These are phyloP conservation scores for Abrus pulchellus DNA, from an alignment of 306 rosid species.

Conservation along the genomic window DNA sequence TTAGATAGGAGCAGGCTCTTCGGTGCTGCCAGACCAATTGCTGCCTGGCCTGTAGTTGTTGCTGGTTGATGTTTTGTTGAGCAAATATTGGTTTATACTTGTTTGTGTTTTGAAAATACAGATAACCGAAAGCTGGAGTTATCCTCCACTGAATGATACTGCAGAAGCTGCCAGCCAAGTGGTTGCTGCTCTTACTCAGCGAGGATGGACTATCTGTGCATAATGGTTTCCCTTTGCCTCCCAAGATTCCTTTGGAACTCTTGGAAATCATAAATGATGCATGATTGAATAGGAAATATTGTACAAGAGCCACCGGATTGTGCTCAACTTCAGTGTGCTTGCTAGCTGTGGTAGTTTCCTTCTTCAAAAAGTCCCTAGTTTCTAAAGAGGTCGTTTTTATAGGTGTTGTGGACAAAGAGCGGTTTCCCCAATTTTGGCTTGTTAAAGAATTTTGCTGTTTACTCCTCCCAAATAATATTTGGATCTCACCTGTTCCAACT, in stretches of 20 bases:
- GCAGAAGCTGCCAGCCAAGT: slow-evolving; percentile 79
- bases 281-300: slow-evolving; percentile 30
- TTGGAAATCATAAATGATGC: slow-evolving; percentile 2
- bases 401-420: slow-evolving; percentile 5
- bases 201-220: slow-evolving; percentile 76
- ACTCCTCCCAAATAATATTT: background rate
- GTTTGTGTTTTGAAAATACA: slow-evolving; percentile 47
- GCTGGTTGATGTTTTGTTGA: slow-evolving; percentile 19
- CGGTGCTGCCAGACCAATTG: slow-evolving; percentile 18
- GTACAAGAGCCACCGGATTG: slow-evolving; percentile 4
- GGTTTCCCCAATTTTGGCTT: slow-evolving; percentile 40
- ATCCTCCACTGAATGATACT: slow-evolving; percentile 85
- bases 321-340: slow-evolving; percentile 18
- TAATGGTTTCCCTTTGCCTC: slow-evolving; percentile 29
- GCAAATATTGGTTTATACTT: background rate
- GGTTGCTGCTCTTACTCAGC: slow-evolving; percentile 66
- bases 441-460: slow-evolving; percentile 28
- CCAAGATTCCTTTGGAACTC: slow-evolving; percentile 4
- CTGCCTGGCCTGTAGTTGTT: slow-evolving; percentile 1
- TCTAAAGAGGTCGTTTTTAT: slow-evolving; percentile 1
- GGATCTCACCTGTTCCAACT: background rate
- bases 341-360: slow-evolving; percentile 32
- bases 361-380: slow-evolving; percentile 2
- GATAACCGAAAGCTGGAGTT: slow-evolving; percentile 81
- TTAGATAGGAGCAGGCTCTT: slow-evolving; percentile 13